Percentiles rank a stretch among this genome's conserved stretches.
These are phyloP conservation scores for Pyrenula aspistea DNA, from an alignment of 495 filamentous ascomycete species.

Conservation along the genomic window DNA sequence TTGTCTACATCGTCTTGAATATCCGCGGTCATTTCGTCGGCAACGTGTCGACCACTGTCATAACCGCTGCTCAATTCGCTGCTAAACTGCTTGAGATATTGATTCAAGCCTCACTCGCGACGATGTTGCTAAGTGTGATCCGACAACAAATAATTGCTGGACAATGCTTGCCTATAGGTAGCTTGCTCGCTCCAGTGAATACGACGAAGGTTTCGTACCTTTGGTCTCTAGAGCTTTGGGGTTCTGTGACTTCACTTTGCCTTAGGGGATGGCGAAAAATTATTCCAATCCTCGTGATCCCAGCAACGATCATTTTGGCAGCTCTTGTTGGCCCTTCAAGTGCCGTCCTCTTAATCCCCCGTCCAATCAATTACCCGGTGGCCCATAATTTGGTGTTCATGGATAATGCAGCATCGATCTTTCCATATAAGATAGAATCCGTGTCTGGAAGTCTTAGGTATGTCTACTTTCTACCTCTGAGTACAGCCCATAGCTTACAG, in stretches of 20 bases:
- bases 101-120: conserved; percentile 10
- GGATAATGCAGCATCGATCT: too few relatives aligned
- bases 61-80: conserved; percentile 7
- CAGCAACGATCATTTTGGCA: conserved; percentile 4
- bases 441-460: too few relatives aligned
- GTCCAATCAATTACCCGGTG: too few relatives aligned
- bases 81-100: conserved; percentile 15
- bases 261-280: background rate
- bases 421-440: too few relatives aligned
- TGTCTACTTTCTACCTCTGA: too few relatives aligned
- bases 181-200: conserved; percentile 12
- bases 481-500: too few relatives aligned
- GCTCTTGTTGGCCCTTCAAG: conserved; percentile 10
- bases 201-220: conserved; percentile 11
- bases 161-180: conserved; percentile 8
- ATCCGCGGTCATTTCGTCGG: too few relatives aligned
- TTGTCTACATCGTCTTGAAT: too few relatives aligned
- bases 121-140: conserved; percentile 6
- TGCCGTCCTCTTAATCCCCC: conserved; percentile 10
- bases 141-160: conserved; percentile 4
- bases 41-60: too few relatives aligned
- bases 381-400: too few relatives aligned
- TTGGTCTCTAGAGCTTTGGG: conserved; percentile 15
- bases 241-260: background rate
- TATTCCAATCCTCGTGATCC: background rate